A percentile compares a stretch with the other conserved stretches of the same genome.
Evolutionary conservation across 208 protist genomes (phyloP).

Genomic region (Borovskyia barvae): DNA sequence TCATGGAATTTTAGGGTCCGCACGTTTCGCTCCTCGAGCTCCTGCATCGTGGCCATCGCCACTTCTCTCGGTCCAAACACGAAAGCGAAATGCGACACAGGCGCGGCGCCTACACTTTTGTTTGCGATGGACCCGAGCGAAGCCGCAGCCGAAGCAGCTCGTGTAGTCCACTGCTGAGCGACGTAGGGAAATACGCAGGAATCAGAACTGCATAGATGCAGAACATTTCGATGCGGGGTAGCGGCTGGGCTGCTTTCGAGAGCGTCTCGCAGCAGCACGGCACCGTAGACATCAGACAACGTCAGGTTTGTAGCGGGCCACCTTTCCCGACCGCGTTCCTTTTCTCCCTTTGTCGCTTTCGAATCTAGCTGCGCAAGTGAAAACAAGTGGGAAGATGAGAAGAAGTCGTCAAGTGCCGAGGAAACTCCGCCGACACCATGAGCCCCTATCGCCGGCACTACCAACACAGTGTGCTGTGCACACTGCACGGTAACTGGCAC

Average conservation of each 20-base stretch:
- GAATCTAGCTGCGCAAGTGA: no score
- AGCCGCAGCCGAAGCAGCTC: constrained; percentile 1
- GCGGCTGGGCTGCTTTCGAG: not conserved
- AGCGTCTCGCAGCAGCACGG: not conserved
- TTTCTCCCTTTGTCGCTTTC: no score
- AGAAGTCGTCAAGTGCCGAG: constrained; percentile 6
- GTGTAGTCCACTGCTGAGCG: constrained; percentile 21
- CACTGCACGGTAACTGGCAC: constrained; percentile 3
- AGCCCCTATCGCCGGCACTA: constrained; percentile 2
- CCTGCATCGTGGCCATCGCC: constrained; percentile 7
- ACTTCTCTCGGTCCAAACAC: constrained; percentile 4
- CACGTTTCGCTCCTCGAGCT: constrained; percentile 8
- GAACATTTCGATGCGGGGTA: not conserved
- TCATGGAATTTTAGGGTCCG: not conserved
- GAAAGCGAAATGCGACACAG: constrained; percentile 12
- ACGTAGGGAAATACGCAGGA: constrained; percentile 14
- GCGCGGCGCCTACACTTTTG: not conserved
- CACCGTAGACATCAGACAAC: constrained; percentile 10
- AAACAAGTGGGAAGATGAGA: no score
- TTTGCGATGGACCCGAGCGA: not conserved
- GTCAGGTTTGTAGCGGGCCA: no score
- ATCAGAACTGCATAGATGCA: constrained; percentile 19
- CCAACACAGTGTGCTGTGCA: not conserved
- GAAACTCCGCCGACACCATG: not conserved
- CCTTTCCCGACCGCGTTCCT: no score